Base-by-base conservation (phyloP, 2,329 filamentous ascomycete species). In the Neonectria neomacrospora region DNA sequence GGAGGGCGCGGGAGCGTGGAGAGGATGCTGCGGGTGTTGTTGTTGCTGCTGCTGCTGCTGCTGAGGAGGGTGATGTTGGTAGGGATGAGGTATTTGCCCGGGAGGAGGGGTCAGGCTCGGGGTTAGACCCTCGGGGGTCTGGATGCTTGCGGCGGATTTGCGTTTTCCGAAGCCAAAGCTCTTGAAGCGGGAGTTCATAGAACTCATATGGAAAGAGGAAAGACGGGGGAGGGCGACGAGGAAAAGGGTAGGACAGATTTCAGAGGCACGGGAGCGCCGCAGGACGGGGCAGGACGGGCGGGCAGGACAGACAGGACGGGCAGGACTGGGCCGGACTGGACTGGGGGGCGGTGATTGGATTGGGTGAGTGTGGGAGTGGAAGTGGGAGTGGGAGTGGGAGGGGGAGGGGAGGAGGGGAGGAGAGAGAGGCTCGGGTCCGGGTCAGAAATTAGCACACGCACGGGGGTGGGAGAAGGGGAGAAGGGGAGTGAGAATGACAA, bases 111-210 rank as follows among this genome's bases (percentile, higher is more conserved):
- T 74, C 69, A 70, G 67, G 52, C 71, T 71, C 64, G 76, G 71
- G 65, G 73, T 71, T 61, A 69, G 71, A 60, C 76, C 76, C 76
- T 85, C 81, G 77, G 80, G 76, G 76, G 79, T 81, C 70, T 85
- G 83, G 74, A 87, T 86, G 79, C 84, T 88, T 78, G 85, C 84
- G 74, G 84, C 84, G 75, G 90, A 90, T 84, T 89, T 91, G 81
- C 91, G 90, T 87, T 91, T 92, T 82, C 90, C 90, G 85, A 92
- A 91, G 82, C 91, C 90, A 83, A 93, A 86, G 85, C 87, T 87
- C 85, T 92, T 91, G 80, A 93, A 88, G 81, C 90, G 89, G 79
- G 88, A 87, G 85, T 92, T 92, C 88, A 91, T 87, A 85, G 89
- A 92, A 86, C 87, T 91, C 90, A 92, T 91, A 78, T 77, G 77